phyloP scores from a whole-genome alignment of 495 filamentous ascomycete genomes.

The Penicillium canariense region DNA sequence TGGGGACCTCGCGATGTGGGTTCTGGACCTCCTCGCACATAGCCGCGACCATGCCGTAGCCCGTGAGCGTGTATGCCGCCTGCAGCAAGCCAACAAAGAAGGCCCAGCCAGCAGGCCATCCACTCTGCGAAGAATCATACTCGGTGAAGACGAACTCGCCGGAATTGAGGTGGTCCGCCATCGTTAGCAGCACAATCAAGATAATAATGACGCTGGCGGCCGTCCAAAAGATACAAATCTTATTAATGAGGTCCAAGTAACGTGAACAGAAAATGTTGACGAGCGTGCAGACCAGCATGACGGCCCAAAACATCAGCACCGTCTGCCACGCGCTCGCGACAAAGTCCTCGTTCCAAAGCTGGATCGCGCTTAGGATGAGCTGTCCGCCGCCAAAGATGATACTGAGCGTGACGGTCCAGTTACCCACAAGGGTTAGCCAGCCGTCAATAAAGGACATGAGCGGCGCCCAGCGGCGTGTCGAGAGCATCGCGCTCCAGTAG shows the following conservation, averaged over 20 bases:
- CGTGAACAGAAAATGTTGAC: conserved; percentile 58
- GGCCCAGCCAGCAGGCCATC: conserved; percentile 62
- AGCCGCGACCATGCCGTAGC: conserved; percentile 56
- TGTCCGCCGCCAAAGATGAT: conserved; percentile 54
- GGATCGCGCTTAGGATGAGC: conserved; percentile 59
- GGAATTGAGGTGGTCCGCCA: conserved; percentile 51
- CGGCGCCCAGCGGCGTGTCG: conserved; percentile 55
- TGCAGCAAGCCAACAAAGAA: conserved; percentile 63
- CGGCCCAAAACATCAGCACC: conserved; percentile 63
- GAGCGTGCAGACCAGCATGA: conserved; percentile 55
- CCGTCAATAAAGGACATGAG: conserved; percentile 68
- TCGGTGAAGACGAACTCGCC: conserved; percentile 61
- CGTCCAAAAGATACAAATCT: conserved; percentile 68
- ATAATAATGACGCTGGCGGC: conserved; percentile 59
- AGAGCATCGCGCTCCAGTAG: conserved; percentile 70
- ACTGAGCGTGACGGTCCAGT: conserved; percentile 57
- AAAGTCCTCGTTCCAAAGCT: conserved; percentile 59
- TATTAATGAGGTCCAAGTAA: conserved; percentile 64
- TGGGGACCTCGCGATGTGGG: conserved; percentile 62
- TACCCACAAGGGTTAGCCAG: conserved; percentile 73
- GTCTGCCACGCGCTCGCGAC: conserved; percentile 62
- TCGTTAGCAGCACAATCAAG: conserved; percentile 54
- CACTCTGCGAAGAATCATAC: conserved; percentile 56
- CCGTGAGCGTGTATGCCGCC: conserved; percentile 59
- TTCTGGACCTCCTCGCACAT: conserved; percentile 72